phyloP scores from a whole-genome alignment of 2,329 filamentous ascomycete genomes.

The Neopestalotiopsis sp. region DNA sequence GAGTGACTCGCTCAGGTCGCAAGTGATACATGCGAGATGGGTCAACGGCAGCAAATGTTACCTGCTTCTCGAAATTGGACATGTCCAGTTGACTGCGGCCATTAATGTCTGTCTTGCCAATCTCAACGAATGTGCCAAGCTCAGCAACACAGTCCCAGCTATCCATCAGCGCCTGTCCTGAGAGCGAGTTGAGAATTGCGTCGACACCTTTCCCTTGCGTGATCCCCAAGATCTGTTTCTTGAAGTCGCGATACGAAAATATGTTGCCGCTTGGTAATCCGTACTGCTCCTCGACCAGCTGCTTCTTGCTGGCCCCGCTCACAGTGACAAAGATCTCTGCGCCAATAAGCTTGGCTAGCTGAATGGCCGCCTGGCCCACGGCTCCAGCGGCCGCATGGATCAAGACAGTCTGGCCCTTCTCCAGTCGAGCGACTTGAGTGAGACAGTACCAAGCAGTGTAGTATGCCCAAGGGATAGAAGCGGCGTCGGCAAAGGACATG shows the following conservation, averaged over 20 bases:
- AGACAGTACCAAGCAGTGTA: conserved; percentile 32
- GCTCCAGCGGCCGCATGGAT: conserved; percentile 7
- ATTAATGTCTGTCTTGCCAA: conserved; percentile 24
- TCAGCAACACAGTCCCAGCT: conserved; percentile 24
- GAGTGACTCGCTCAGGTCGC: background rate
- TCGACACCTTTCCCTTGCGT: conserved; percentile 15
- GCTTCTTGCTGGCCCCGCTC: no score
- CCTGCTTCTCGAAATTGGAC: conserved; percentile 38
- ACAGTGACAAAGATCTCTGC: conserved; percentile 35
- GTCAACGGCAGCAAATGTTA: conserved; percentile 33
- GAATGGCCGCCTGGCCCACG: background rate
- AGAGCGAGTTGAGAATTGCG: conserved; percentile 11
- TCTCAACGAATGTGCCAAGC: conserved; percentile 24
- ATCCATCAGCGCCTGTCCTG: conserved; percentile 7
- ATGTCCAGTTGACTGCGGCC: background rate
- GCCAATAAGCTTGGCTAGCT: conserved; percentile 19
- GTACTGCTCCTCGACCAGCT: no score
- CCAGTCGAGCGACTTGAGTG: conserved; percentile 26
- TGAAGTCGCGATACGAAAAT: conserved; percentile 23
- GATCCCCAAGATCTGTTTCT: conserved; percentile 13
- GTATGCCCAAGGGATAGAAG: background rate
- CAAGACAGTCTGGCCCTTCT: conserved; percentile 17
- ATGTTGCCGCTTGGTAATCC: conserved; percentile 29
- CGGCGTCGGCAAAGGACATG: background rate
- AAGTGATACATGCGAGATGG: background rate